These are phyloP conservation scores for Fusarium sp. DNA, from an alignment of 2,329 filamentous ascomycete species.

Conservation along the genomic window DNA sequence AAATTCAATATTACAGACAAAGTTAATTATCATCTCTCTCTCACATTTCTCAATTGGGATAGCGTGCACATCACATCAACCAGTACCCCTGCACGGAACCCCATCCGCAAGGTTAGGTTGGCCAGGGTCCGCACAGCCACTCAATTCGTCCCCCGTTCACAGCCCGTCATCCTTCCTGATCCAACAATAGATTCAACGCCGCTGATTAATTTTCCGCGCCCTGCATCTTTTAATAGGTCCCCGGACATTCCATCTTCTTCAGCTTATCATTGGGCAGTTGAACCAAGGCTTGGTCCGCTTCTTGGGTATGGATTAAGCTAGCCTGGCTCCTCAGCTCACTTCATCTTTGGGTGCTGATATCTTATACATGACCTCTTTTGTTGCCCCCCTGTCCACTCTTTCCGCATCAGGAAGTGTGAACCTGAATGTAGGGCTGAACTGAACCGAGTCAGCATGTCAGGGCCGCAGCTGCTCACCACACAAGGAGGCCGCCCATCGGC, in stretches of 20 bases:
- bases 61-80: neutral
- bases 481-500: neutral
- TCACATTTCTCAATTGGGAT: neutral
- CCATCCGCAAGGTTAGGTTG: neutral
- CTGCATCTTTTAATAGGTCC: constrained; percentile 2
- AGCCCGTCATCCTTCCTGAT: constrained; percentile 1
- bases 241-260: neutral
- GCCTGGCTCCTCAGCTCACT: neutral
- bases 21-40: neutral
- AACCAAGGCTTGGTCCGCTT: neutral
- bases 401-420: neutral
- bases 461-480: neutral
- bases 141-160: neutral
- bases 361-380: neutral
- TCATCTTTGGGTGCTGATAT: neutral
- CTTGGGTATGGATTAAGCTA: neutral
- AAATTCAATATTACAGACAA: neutral
- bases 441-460: neutral
- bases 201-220: constrained; percentile 3
- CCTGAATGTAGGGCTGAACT: constrained; percentile 5
- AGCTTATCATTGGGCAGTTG: neutral
- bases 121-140: constrained; percentile 1
- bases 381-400: neutral
- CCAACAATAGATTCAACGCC: constrained; percentile 1
- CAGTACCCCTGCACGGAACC: neutral